Base-by-base conservation (phyloP, 768 basidiomycete species). In the Tulasnella sp. region DNA sequence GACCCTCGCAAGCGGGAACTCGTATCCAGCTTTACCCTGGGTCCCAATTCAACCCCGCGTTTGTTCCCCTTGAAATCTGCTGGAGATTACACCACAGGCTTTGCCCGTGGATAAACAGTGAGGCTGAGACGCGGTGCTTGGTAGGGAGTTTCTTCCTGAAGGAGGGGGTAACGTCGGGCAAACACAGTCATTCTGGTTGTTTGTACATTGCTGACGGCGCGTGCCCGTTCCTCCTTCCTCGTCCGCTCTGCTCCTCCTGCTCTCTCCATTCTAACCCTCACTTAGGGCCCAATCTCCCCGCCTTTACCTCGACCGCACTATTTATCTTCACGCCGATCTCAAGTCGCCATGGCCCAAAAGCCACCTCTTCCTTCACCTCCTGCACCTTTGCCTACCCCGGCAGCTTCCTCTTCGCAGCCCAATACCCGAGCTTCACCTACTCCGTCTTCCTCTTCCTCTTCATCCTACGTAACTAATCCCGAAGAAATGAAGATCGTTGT, bases 401-500 rank as follows among this genome's bases (percentile, higher is more conserved):
- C 74, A 34, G 40, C 46, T 42, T 42, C 74, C 41, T 48, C 74
- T 44, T 75, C n/a, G 46, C n/a, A 75, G 18, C 40, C 74, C 40
- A n/a, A 75, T 75, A 73, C 42, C 42, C 42, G 72, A 37, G 72
- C 37, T 20, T 48, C 46, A 28, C 46, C 74, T 31, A 75, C 40
- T 42, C 74, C n/a, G 28, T 75, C 74, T n/a, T 20, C 31, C 8
- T 75, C 74, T 14, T 48, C 74, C 46, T 22, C n/a, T 16, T 42
- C 74, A 40, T 42, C 74, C 31, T 40, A 42, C 74, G 41, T 48
- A 28, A 75, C 77, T 18, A 64, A 34, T 40, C 76, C 58, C 31
- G 44, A 41, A 22, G 37, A 60, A 48, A 80, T 81, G 72, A 81
- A 79, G 73, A 77, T 82, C 76, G 80, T 81, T 48, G 72, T 82